Percentiles rank a stretch among this genome's conserved stretches.
These are phyloP conservation scores for Tetratostichococcus sp. DNA, from an alignment of 139 green algal genomes.

Conservation along the genomic window DNA sequence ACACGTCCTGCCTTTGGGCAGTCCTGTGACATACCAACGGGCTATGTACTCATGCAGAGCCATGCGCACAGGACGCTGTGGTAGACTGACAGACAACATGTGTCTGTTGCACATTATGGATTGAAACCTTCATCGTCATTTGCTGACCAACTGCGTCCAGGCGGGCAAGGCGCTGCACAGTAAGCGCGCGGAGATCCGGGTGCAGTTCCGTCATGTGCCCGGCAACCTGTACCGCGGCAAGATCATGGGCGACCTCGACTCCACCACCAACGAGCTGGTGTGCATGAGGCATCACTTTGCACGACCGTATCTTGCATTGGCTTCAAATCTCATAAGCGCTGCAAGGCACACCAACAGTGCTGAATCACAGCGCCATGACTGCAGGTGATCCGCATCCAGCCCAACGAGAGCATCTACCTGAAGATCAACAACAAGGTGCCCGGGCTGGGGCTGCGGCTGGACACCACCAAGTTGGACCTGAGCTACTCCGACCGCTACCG, in stretches of 20 bases:
- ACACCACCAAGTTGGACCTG: slow-evolving; percentile 90
- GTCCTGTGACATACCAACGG: too few species aligned
- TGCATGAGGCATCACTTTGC: too few species aligned
- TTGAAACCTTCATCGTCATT: too few species aligned
- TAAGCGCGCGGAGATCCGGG: slow-evolving; percentile 88
- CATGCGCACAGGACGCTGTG: too few species aligned
- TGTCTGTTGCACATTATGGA: too few species aligned
- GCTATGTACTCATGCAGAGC: too few species aligned
- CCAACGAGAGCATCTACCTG: slow-evolving; percentile 96
- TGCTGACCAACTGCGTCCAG: too few species aligned
- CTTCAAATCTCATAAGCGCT: neutral
- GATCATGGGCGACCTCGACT: slow-evolving; percentile 75
- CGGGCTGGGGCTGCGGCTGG: slow-evolving; percentile 90
- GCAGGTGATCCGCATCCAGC: slow-evolving; percentile 96
- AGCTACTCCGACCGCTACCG: slow-evolving; percentile 71
- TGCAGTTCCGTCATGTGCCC: slow-evolving; percentile 96
- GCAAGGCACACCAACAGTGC: too few species aligned
- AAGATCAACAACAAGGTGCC: slow-evolving; percentile 99
- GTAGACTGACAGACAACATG: too few species aligned
- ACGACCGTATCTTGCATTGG: too few species aligned
- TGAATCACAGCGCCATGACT: too few species aligned
- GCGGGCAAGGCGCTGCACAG: slow-evolving; percentile 95
- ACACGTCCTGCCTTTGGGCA: too few species aligned
- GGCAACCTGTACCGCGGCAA: slow-evolving; percentile 85
- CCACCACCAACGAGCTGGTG: slow-evolving; percentile 90